Evolutionary conservation across 768 basidiomycete genomes (phyloP), one percentile per base, ranked within the genome.

Genomic region (Leccinum aurantiacum): DNA sequence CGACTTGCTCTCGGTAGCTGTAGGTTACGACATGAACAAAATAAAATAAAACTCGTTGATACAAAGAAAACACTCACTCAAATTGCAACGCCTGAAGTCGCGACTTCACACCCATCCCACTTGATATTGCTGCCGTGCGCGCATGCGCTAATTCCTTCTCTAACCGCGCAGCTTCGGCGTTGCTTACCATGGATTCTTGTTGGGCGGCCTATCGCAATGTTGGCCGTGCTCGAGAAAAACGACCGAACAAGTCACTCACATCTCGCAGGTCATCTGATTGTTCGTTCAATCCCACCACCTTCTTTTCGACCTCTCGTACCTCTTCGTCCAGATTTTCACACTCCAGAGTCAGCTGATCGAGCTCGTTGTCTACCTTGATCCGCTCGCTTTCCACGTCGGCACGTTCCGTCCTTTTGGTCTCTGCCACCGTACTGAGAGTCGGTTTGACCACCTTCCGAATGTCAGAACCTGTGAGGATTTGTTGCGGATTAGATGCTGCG

Each of bases 311-410:
- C 67, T 89, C 88, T 51, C 76, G 78, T 24, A 90, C 83, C 63
- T 94, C 91, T 67, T 92, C 87, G 58, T 90, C 90, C 61, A 89
- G 75, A 57, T 90, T 89, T 72, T 95, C 93, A 68, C 90, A 91
- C 61, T 90, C 87, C 56, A 86, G 75, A 0, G 81, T 83, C 55
- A 92, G 74, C 64, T 89, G 83, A 68, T 96, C 94, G 10, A 93
- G 82, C 61, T 91, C 89, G 64, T 95, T 84, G 61, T 95, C 92
- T 27, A 93, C 82, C 65, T 83, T 85, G 63, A 95, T 89, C 48
- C 85, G 82, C 62, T 91, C 89, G 61, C 84, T 90, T 74, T 93
- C 90, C 55, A 93, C 75, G 24, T 81, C 73, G 9, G 88, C 87
- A 27, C 86, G 82, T 63, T 91, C 86, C 35, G 80, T 79, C 57